Evolutionary conservation across 2,329 filamentous ascomycete genomes (phyloP), one percentile per base, ranked within the genome.

Genomic region (Talaromyces sp.): DNA sequence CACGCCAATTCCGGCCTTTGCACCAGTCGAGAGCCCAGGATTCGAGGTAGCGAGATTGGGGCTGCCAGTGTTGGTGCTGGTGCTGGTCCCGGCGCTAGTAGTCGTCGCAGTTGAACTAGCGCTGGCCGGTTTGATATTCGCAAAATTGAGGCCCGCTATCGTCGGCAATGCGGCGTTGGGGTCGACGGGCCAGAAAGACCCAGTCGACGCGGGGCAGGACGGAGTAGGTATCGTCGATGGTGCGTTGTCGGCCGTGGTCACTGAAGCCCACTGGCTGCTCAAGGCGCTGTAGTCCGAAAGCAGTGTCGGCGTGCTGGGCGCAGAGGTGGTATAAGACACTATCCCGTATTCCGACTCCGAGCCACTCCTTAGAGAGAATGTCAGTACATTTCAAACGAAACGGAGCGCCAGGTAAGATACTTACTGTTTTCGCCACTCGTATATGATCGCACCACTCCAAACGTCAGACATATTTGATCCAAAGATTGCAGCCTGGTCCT

Each of bases 381-480:
- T 52, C 49, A 52, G 49, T 33, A n/a, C 6, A 6, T 33, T 8
- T 52, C 24, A 19, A 33, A 19, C 2, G 3, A 11, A 52, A 19
- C 1, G 47, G n/a, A 33, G 24, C 16, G 14, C 16, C 8, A 10
- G 49, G 27, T 3, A 27, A 22, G 27, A 33, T 1, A 31, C 2
- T 35, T 52, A 35, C 49, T 52, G 49, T 52, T 33, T 52, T 16
- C 49, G 49, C 92, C 92, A 96, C 74, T 96, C 92, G 78, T 96
- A 96, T 69, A 96, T 83, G 67, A 96, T 92, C 60, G 90, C 84
- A 63, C 92, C 92, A 62, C 90, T 93, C 83, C 86, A 89, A 31
- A 82, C 84, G 64, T 83, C 81, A 6, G 84, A 80, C 92, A 96
- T 96, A 3, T 91, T 78, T 0, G 83, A 70, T 49, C 90, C 89